Conservation (phyloP, 208 protist genomes). For the Willaertia magna region DNA sequence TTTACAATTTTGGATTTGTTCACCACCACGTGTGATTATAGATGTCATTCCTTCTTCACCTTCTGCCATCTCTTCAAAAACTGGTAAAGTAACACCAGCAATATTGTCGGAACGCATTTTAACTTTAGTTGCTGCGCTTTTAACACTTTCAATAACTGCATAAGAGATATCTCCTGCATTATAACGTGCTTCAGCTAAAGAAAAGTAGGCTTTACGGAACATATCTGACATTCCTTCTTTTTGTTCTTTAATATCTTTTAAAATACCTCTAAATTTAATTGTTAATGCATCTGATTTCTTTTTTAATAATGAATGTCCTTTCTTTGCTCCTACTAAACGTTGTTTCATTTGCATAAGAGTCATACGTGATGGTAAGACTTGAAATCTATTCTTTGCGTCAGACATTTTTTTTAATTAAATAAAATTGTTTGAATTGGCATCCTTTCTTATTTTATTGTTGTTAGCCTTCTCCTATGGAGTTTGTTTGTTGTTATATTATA, state of each 20-base stretch:
- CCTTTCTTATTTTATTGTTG: no score
- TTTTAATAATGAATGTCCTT: conserved; percentile 97
- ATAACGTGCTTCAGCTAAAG: conserved; percentile 87
- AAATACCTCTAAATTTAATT: conserved; percentile 81
- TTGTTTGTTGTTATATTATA: no score
- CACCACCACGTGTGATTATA: conserved; percentile 75
- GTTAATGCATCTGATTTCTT: conserved; percentile 99
- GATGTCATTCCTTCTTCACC: conserved; percentile 15
- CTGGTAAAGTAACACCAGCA: conserved; percentile 90
- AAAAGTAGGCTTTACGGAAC: conserved; percentile 67
- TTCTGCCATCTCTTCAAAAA: conserved; percentile 53
- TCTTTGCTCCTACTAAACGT: conserved; percentile 86
- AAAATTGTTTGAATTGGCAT: no score
- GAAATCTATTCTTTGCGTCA: conserved; percentile 36
- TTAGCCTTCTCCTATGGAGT: no score
- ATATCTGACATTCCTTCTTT: conserved; percentile 45
- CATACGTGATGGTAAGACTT: conserved; percentile 72
- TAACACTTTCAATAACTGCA: conserved; percentile 77
- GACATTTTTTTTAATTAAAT: not conserved
- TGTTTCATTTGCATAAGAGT: conserved; percentile 77
- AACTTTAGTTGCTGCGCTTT: conserved; percentile 63
- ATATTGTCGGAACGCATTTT: conserved; percentile 87
- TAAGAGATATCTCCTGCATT: conserved; percentile 87
- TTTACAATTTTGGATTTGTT: conserved; percentile 73
- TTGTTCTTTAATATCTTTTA: conserved; percentile 75